Percentiles rank a stretch among this genome's conserved stretches.
These are phyloP conservation scores for Kluyveromyces dobzhanskii DNA, from an alignment of 805 yeast genomes.

Conservation along the genomic window DNA sequence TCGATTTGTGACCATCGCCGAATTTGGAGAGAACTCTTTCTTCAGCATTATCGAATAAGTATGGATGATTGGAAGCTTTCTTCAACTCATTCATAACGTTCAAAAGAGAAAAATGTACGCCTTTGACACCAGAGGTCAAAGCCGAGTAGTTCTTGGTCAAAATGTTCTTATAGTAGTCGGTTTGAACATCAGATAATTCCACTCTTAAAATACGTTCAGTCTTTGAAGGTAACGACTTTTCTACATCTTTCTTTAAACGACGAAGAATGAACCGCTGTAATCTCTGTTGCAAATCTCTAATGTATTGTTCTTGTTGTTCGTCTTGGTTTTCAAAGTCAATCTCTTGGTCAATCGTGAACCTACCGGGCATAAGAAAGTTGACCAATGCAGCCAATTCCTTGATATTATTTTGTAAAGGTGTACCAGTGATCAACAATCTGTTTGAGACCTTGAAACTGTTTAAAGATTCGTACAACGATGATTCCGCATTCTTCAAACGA, in stretches of 20 bases:
- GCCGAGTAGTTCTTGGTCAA: constrained; percentile 89
- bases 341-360: constrained; percentile 81
- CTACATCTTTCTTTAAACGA: constrained; percentile 94
- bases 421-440: constrained; percentile 89
- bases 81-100: constrained; percentile 94
- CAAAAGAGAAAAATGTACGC: constrained; percentile 71
- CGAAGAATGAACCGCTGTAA: constrained; percentile 89
- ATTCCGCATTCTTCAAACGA: constrained; percentile 87
- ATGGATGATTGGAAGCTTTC: constrained; percentile 96
- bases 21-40: constrained; percentile 64
- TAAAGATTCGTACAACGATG: constrained; percentile 84
- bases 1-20: constrained; percentile 45
- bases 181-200: constrained; percentile 89
- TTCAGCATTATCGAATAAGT: constrained; percentile 89
- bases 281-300: constrained; percentile 72
- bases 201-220: constrained; percentile 93
- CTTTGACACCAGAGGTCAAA: constrained; percentile 71
- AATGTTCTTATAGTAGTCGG: constrained; percentile 89
- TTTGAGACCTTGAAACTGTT: constrained; percentile 75
- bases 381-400: constrained; percentile 93
- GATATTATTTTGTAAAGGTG: constrained; percentile 93
- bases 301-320: constrained; percentile 79
- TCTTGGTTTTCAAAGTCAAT: constrained; percentile 90
- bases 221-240: constrained; percentile 91
- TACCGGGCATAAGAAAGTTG: constrained; percentile 94